These are phyloP conservation scores for Neofusicoccum umdonicola DNA, from an alignment of 2,329 filamentous ascomycete species.

Conservation along the genomic window DNA sequence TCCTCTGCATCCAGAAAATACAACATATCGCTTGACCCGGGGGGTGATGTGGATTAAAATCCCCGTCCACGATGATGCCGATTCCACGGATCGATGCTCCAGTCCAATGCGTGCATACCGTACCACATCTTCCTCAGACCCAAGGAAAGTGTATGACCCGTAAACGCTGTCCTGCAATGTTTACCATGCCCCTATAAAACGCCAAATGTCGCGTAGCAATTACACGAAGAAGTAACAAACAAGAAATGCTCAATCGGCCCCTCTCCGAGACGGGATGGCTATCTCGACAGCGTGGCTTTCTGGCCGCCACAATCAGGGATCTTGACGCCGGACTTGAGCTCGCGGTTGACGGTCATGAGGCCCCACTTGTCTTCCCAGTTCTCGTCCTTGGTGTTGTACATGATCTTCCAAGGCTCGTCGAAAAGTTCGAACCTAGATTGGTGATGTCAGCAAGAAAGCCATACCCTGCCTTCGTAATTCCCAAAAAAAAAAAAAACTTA, in stretches of 20 bases:
- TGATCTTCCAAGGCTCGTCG: slow-evolving; percentile 91
- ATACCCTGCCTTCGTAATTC: too few species aligned
- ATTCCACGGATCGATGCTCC: too few species aligned
- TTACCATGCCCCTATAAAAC: background rate
- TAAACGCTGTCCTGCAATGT: background rate
- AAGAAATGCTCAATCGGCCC: background rate
- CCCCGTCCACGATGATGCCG: background rate
- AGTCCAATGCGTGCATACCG: too few species aligned
- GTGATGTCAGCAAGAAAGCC: background rate
- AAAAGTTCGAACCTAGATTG: slow-evolving; percentile 79
- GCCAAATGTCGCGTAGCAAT: background rate
- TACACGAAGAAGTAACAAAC: background rate
- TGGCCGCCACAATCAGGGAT: slow-evolving; percentile 73
- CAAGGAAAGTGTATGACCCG: background rate
- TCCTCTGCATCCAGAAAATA: background rate
- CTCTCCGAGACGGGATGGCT: too few species aligned
- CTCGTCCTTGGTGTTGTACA: slow-evolving; percentile 58
- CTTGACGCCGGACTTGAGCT: slow-evolving; percentile 76
- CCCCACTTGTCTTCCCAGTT: slow-evolving; percentile 97
- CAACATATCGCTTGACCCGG: too few species aligned
- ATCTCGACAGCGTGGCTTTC: slow-evolving; percentile 22
- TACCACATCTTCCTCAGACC: background rate
- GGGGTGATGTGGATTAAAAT: background rate
- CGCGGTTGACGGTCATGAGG: slow-evolving; percentile 78
- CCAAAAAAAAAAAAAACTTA: slow-evolving; percentile 35